Evolutionary conservation across 768 basidiomycete genomes (phyloP), one percentile per base, ranked within the genome.

Genomic region (Hericium coralloides): DNA sequence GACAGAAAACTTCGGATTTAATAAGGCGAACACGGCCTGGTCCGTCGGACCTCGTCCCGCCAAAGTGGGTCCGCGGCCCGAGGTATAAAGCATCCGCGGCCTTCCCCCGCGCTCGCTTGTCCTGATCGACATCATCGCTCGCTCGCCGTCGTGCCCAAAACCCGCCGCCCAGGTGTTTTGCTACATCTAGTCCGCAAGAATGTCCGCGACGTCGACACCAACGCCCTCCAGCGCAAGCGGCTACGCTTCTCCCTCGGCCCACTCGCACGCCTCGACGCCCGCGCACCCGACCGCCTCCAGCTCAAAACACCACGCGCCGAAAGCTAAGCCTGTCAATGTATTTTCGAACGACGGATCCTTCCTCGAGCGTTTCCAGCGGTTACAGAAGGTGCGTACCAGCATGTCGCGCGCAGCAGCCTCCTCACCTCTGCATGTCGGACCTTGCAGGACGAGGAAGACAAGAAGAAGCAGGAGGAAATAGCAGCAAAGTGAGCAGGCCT

Each of bases 321-420:
- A 73, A 64, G 47, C 72, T 39, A 83, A 80, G 61, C 71, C 76
- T 12, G 71, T 74, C 50, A 87, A 85, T 65, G 77, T 86, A 20
- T 87, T 87, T 66, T 76, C 83, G 55, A 79, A 85, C 65, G 85
- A 86, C 62, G 85, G 85, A 8, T 84, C 83, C 9, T 87, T 86
- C 66, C 70, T 85, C 55, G 78, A 85, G 61, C 76, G 83, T 10
- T 78, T 86, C 64, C 80, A 83, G 68, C 77, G 79, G 31, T 70
- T 72, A 49, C 79, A 77, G 69, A 77, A 74, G 78, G 85, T 81
- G 60, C 49, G 72, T 62, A 17, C 5, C 31, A 31, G 8, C 0
- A 9, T 31, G 8, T 9, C 7, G 31, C 31, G 31, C 6, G 31
- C 31, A 31, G 31, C 31, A 31, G 31, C 31, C 31, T 31, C 31